These are phyloP conservation scores for Spergularia azorica DNA, from an alignment of 179 eudicot genomes.

Conservation along the genomic window DNA sequence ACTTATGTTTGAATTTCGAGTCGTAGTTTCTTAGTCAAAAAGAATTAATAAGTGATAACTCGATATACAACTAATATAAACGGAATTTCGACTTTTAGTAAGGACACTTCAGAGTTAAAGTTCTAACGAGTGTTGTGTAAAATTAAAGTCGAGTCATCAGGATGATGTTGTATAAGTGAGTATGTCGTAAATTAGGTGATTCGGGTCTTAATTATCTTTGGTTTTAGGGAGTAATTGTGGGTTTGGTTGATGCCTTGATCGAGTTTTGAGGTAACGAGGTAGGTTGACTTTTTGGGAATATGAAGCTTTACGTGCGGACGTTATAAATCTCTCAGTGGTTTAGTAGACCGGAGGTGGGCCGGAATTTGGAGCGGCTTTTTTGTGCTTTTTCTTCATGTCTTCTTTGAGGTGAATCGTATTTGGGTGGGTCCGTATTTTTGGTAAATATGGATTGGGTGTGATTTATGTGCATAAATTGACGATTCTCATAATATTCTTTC, in stretches of 20 bases:
- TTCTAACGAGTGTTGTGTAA: too few relatives aligned
- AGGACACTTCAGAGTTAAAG: too few relatives aligned
- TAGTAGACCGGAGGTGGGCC: not conserved
- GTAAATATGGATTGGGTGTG: conserved; percentile 27
- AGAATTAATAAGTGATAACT: too few relatives aligned
- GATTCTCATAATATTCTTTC: conserved; percentile 18
- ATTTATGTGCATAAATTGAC: conserved; percentile 13
- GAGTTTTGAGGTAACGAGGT: not conserved
- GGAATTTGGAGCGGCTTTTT: not conserved
- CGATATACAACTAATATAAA: too few relatives aligned
- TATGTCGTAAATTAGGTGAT: too few relatives aligned
- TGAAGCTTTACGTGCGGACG: conserved; percentile 14
- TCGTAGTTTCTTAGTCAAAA: too few relatives aligned
- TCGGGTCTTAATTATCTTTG: too few relatives aligned
- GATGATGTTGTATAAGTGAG: too few relatives aligned
- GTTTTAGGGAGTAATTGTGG: not conserved
- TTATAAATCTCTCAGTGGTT: conserved; percentile 22
- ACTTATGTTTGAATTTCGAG: too few relatives aligned
- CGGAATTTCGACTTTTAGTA: too few relatives aligned
- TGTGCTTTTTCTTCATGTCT: not conserved
- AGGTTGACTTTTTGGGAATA: conserved; percentile 12
- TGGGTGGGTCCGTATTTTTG: conserved; percentile 20
- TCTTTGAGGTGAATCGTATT: not conserved
- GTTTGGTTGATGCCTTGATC: not conserved
- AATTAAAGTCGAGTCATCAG: too few relatives aligned